Base-by-base conservation (phyloP, 352 stramenopile genomes). In the Phytophthora tubulina region DNA sequence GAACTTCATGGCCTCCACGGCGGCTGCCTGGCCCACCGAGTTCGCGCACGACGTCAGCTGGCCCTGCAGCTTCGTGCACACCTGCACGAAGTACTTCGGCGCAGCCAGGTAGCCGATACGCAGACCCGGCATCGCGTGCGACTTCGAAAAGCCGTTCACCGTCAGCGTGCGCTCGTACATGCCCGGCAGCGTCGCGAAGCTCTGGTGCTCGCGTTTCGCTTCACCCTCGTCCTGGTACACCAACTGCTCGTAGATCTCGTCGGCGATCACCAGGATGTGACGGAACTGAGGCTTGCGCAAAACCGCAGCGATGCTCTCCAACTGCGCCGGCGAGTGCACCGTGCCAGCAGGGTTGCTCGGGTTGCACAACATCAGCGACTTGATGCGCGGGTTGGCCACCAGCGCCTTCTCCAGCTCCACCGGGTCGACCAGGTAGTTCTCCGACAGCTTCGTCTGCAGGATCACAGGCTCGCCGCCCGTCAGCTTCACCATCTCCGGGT, bases 171-270 rank as follows among this genome's bases (percentile, higher is more conserved):
- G 84, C 48, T 93, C 72, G 70, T 93, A 97, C 91, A 99, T 97
- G 50, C 71, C 84, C 2, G 85, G 84, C n/a, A 94, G 67, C 11
- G 77, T 78, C 15, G 86, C 88, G 49, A 97, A 95, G 62, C 82
- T 93, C 60, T 85, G 60, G 73, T 95, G 88, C 44, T 68, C 64
- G 33, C 82, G 83, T 38, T 77, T 87, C 54, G 68, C 80, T 63
- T 67, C 79, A 70, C 66, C 78, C 56, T 89, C 84, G 33, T 90
- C 79, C 60, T 95, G 82, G 83, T 99, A 99, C 11, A 98, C 80
- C 35, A 99, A 80, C 49, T 97, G 85, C 78, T 99, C 96, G 70
- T 99, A 99, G 57, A 99, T 99, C 80, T 99, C 96, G 81, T 99
- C 96, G 10, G 90, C 79, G 59, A 99, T 70, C 21, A 98, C 81